A percentile compares a stretch with the other conserved stretches of the same genome.
Evolutionary conservation across 176 grass and related monocot species (phyloP).

Genomic region (Pontederia crassipes): DNA sequence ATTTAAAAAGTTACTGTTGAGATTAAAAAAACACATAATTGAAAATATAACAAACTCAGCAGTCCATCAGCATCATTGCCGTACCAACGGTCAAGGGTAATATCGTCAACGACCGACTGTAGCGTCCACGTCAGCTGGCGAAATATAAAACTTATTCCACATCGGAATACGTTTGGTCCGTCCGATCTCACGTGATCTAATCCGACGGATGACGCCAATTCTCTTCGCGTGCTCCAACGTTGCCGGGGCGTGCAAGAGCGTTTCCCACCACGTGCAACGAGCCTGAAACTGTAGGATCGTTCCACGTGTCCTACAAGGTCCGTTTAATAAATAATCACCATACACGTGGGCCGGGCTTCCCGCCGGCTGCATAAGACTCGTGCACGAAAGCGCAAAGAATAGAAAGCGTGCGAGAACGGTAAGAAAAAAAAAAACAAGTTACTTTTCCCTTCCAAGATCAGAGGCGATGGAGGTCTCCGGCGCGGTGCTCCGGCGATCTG

Average conservation of each 20-base stretch:
- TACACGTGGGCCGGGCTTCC: neutral
- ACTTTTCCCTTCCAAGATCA: neutral
- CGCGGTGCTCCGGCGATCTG: slow-evolving; percentile 2
- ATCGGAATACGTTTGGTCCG: neutral
- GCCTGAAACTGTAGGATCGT: neutral
- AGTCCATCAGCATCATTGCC: too few species aligned
- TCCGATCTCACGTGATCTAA: neutral
- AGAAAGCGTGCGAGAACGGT: neutral
- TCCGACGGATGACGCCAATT: neutral
- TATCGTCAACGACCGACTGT: too few species aligned
- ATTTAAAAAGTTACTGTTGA: too few species aligned
- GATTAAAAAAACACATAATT: too few species aligned
- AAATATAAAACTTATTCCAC: too few species aligned
- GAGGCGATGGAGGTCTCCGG: slow-evolving; percentile 28
- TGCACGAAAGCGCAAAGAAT: too few species aligned
- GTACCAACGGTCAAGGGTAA: too few species aligned
- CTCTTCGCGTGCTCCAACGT: neutral
- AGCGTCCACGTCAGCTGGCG: too few species aligned
- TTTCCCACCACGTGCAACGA: neutral
- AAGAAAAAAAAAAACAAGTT: neutral
- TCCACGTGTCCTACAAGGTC: neutral
- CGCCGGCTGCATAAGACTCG: neutral
- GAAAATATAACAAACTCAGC: too few species aligned
- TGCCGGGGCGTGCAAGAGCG: neutral
- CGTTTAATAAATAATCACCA: neutral